Percentiles rank a stretch among this genome's conserved stretches.
These are phyloP conservation scores for Stachybotrys echinatus DNA, from an alignment of 2,329 filamentous ascomycete species.

Conservation along the genomic window DNA sequence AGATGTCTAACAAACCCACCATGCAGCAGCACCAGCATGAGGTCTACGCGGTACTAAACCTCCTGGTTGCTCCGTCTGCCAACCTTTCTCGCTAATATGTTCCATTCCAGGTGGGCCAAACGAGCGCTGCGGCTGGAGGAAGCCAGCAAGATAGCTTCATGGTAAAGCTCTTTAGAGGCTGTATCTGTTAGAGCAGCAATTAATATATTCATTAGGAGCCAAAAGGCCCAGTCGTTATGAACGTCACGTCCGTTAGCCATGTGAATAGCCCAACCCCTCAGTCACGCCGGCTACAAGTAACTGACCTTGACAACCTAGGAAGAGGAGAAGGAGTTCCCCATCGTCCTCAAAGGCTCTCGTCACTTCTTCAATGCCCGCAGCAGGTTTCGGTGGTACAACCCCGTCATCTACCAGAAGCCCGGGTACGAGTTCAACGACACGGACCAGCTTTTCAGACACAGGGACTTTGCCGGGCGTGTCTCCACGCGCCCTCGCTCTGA, in stretches of 20 bases:
- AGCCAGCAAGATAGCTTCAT: constrained; percentile 15
- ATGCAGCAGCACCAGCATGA: neutral
- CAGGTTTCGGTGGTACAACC: constrained; percentile 14
- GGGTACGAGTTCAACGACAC: constrained; percentile 12
- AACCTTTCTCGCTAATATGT: neutral
- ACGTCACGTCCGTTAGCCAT: neutral
- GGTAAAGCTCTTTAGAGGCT: constrained; percentile 21
- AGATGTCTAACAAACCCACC: neutral
- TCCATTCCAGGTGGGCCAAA: neutral
- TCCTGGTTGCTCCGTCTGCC: neutral
- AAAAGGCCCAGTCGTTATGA: constrained; percentile 8
- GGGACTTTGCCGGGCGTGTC: constrained; percentile 17
- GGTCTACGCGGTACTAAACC: neutral
- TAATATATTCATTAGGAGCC: constrained; percentile 16
- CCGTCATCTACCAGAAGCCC: constrained; percentile 14
- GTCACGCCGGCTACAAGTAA: neutral
- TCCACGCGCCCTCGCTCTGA: constrained; percentile 14
- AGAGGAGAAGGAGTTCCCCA: constrained; percentile 15
- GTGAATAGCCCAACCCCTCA: neutral
- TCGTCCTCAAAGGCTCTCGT: constrained; percentile 14
- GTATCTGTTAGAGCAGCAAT: constrained; percentile 18
- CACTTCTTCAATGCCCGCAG: constrained; percentile 16
- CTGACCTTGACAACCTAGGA: neutral
- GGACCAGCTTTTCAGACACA: constrained; percentile 12
- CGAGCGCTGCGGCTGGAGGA: neutral